Percentiles rank a stretch among this genome's conserved stretches.
phyloP scores from a whole-genome alignment of 2,329 filamentous ascomycete genomes.

The Aspergillus thermomutatus region DNA sequence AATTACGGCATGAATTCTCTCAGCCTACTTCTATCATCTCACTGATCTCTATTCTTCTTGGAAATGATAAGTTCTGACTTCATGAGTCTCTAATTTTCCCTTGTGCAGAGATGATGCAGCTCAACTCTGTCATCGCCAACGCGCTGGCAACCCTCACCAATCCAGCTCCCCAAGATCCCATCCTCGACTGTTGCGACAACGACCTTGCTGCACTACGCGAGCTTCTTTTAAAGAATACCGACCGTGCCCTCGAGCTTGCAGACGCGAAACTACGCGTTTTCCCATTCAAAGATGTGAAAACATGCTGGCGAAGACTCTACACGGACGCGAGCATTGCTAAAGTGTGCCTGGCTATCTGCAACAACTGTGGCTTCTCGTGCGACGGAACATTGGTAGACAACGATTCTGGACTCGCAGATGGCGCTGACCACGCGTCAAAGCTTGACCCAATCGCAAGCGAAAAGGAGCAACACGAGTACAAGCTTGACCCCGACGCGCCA shows the following conservation, averaged over 20 bases:
- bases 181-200: conserved; percentile 32
- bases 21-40: background rate
- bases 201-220: conserved; percentile 18
- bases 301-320: conserved; percentile 56
- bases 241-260: conserved; percentile 47
- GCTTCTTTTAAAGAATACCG: conserved; percentile 30
- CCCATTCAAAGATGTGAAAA: conserved; percentile 55
- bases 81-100: background rate
- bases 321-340: conserved; percentile 54
- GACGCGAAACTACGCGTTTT: conserved; percentile 54
- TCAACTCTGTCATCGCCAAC: conserved; percentile 20
- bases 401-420: background rate
- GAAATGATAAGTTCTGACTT: background rate
- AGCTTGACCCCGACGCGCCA: conserved; percentile 20
- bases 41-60: background rate
- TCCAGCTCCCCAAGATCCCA: conserved; percentile 32
- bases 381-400: background rate
- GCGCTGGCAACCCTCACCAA: conserved; percentile 27
- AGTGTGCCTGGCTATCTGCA: conserved; percentile 34
- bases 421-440: background rate
- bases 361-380: conserved; percentile 16
- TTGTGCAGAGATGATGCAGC: conserved; percentile 8
- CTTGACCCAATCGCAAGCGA: conserved; percentile 7
- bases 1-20: background rate
- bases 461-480: conserved; percentile 3